Evolutionary conservation across 441 rosid species (phyloP), one percentile per base, ranked within the genome.

Genomic region (Pelargonium australe): DNA sequence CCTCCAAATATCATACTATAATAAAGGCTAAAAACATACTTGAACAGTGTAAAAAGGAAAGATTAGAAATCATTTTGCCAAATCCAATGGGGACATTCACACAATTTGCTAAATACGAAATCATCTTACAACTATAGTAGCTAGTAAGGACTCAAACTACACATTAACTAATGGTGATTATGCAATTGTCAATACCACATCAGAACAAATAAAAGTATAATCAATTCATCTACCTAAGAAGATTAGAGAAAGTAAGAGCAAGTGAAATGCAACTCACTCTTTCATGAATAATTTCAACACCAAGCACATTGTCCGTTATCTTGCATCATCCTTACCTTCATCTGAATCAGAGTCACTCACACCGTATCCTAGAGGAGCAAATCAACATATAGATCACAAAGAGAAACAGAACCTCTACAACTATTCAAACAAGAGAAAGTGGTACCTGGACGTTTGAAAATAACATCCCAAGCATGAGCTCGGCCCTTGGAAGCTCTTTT

Each of bases 401-500:
- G 17, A 53, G 8, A 53, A 14, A 14, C 19, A 14, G 20, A 4
- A 8, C 60, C 7, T 53, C 20, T 3, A 67, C 45, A 47, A 2
- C 16, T 11, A 53, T 17, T 45, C 13, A 1, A 16, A 13, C 58
- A 28, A 7, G 25, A 44, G 13, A 2, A 20, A 60, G 37, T 16
- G 60, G 53, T 77, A 92, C 95, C 96, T 70, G 95, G 96, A 61
- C 65, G 92, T 78, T 88, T 87, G 69, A 78, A 63, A 13, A 86
- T 75, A 67, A 85, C 85, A 86, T 79, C 81, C 96, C 87, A 89
- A 57, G 71, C 91, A 0, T 86, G 88, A 73, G 89, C 73, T 66
- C 89, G 78, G 57, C 67, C 70, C 67, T 79, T 81, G 16, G 95
- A 87, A 79, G 93, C 98, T 83, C 81, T 82, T 70, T 65, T 77